Conservation (phyloP, 2,329 filamentous ascomycete species). For the Cladophialophora exuberans region DNA sequence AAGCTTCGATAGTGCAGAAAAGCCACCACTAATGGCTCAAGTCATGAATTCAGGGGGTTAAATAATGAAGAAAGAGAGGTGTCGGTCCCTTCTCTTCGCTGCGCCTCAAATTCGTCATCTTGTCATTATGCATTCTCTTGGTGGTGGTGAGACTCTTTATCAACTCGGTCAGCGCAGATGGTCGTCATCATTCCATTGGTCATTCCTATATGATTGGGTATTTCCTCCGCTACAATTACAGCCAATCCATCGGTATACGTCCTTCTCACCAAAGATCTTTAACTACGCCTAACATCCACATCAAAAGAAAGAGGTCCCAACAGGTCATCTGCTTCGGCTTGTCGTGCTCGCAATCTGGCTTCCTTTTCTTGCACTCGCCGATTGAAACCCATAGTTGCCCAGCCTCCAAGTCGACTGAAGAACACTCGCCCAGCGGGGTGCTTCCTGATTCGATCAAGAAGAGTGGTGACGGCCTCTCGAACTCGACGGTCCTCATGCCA, state of each 20-base stretch:
- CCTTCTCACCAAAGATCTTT: too few relatives aligned
- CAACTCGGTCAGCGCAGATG: neutral
- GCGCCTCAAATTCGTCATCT: conserved; percentile 1
- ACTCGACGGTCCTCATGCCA: conserved; percentile 88
- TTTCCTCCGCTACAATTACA: neutral
- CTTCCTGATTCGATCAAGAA: conserved; percentile 79
- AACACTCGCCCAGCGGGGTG: conserved; percentile 94
- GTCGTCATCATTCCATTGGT: conserved; percentile 3
- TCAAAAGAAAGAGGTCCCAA: conserved; percentile 12
- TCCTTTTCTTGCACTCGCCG: conserved; percentile 71
- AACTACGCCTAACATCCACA: conserved; percentile 17
- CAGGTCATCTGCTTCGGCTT: conserved; percentile 20
- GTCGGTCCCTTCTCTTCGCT: too few relatives aligned
- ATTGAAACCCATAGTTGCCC: conserved; percentile 83
- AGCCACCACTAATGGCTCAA: too few relatives aligned
- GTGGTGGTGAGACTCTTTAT: too few relatives aligned
- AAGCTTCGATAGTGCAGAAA: too few relatives aligned
- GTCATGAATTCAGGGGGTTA: too few relatives aligned
- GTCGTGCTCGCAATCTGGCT: conserved; percentile 20
- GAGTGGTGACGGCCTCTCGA: conserved; percentile 72
- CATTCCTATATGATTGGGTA: conserved; percentile 4
- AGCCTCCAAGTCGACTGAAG: conserved; percentile 83
- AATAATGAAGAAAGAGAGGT: too few relatives aligned
- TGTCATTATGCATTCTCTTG: too few relatives aligned
- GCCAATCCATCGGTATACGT: too few relatives aligned